Conservation (phyloP, 2,329 filamentous ascomycete genomes). For the Ophiostoma montium region DNA sequence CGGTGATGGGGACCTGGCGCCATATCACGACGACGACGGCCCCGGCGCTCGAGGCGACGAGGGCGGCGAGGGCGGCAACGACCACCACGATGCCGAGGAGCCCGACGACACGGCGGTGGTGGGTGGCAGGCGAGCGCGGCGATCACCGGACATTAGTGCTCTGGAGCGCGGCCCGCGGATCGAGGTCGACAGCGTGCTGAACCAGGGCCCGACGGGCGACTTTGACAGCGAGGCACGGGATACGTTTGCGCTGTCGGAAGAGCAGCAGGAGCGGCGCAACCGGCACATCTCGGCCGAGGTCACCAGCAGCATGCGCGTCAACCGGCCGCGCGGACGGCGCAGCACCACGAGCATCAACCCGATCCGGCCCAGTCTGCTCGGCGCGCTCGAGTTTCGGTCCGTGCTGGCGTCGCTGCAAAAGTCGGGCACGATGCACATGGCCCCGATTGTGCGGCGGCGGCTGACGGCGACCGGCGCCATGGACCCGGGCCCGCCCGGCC, state of each 20-base stretch:
- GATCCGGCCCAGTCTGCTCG: constrained; percentile 84
- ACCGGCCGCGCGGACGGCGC: constrained; percentile 48
- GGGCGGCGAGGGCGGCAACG: constrained; percentile 12
- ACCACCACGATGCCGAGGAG: constrained; percentile 32
- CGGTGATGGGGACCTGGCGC: constrained; percentile 43
- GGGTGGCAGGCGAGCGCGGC: constrained; percentile 17
- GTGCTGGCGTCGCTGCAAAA: constrained; percentile 77
- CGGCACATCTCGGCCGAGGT: constrained; percentile 67
- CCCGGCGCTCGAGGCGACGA: constrained; percentile 23
- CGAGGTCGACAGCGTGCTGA: constrained; percentile 27
- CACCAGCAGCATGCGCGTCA: constrained; percentile 83
- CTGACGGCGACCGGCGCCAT: not conserved
- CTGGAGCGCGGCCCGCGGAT: constrained; percentile 33
- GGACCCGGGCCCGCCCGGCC: not conserved
- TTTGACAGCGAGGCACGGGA: constrained; percentile 2
- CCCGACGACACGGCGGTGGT: constrained; percentile 24
- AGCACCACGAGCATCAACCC: constrained; percentile 65
- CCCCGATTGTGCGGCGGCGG: constrained; percentile 53
- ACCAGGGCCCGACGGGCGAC: constrained; percentile 3
- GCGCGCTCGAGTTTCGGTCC: constrained; percentile 84
- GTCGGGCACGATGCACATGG: constrained; percentile 60
- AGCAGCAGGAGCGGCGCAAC: constrained; percentile 34
- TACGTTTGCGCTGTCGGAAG: constrained; percentile 18
- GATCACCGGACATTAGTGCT: constrained; percentile 24
- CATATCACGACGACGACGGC: constrained; percentile 46